Evolutionary conservation across 192 early-diverging fungal genomes (phyloP).

Genomic region (Jimgerdemannia flammicorona): DNA sequence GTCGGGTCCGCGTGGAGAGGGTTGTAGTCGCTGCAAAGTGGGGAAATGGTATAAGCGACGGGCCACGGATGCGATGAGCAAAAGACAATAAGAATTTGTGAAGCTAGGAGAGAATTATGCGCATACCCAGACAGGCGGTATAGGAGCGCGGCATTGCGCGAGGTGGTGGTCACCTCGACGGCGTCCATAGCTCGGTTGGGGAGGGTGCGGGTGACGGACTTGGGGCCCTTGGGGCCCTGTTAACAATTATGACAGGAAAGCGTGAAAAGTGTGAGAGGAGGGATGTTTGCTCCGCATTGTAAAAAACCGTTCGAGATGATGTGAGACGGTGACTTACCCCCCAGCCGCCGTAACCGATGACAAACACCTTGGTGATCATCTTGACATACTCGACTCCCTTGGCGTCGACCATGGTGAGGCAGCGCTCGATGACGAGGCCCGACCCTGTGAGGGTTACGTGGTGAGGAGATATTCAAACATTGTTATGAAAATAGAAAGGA

Average conservation of each 20-base stretch:
- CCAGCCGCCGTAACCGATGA: conserved; percentile 68
- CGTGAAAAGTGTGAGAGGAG: too few species aligned
- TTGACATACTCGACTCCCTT: conserved; percentile 44
- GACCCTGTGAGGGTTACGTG: conserved; percentile 5
- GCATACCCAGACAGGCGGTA: conserved; percentile 70
- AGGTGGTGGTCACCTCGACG: conserved; percentile 38
- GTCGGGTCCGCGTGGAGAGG: conserved; percentile 70
- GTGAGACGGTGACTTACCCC: conserved; percentile 27
- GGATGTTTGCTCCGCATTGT: too few species aligned
- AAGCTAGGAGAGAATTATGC: background rate
- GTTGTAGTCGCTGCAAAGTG: conserved; percentile 61
- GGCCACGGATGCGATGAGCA: background rate
- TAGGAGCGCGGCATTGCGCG: conserved; percentile 56
- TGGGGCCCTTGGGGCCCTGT: conserved; percentile 68
- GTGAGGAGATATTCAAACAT: too few species aligned
- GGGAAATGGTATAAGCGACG: background rate
- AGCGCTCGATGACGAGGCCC: conserved; percentile 66
- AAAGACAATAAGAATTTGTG: conserved; percentile 10
- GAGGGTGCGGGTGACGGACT: conserved; percentile 36
- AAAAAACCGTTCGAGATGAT: too few species aligned
- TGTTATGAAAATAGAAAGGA: too few species aligned
- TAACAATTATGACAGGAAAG: background rate
- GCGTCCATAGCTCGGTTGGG: conserved; percentile 62
- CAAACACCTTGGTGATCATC: conserved; percentile 56
- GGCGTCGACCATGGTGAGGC: conserved; percentile 43